Percentiles rank a stretch among this genome's conserved stretches.
These are phyloP conservation scores for Thamnidium elegans DNA, from an alignment of 192 early-diverging fungal genomes.

Conservation along the genomic window DNA sequence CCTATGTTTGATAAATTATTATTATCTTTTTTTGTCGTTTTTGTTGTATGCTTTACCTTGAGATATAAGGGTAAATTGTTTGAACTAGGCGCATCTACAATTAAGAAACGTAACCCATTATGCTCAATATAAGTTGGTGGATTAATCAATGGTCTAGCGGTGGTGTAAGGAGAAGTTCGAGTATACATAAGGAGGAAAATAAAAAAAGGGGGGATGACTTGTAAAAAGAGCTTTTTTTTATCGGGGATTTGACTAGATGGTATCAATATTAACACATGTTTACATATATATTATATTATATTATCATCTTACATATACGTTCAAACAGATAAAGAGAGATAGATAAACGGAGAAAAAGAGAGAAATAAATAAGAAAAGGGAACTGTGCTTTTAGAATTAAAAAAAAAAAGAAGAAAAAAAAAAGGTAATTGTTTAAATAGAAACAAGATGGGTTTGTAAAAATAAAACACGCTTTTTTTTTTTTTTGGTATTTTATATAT, in stretches of 20 bases:
- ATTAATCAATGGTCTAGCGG: slow-evolving; percentile 45
- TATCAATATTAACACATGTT: background rate
- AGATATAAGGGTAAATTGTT: slow-evolving; percentile 67
- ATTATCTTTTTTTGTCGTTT: background rate
- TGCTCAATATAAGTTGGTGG: slow-evolving; percentile 65
- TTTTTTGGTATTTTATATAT: background rate
- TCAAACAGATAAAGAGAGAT: background rate
- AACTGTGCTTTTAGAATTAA: background rate
- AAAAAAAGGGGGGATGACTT: background rate
- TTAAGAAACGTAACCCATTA: slow-evolving; percentile 68
- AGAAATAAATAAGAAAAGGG: background rate
- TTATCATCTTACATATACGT: background rate
- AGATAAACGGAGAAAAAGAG: background rate
- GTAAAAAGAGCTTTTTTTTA: background rate
- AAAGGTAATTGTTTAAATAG: background rate
- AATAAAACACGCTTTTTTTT: background rate
- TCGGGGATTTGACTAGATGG: slow-evolving; percentile 16
- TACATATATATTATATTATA: background rate
- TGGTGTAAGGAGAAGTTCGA: slow-evolving; percentile 10
- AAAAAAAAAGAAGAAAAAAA: background rate
- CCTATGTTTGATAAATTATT: slow-evolving; percentile 38
- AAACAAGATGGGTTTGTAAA: background rate
- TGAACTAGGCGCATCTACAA: slow-evolving; percentile 76
- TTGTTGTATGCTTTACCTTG: slow-evolving; percentile 33
- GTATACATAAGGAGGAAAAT: slow-evolving; percentile 15